Percentiles rank a stretch among this genome's conserved stretches.
These are phyloP conservation scores for Copromyces sp. DNA, from an alignment of 495 filamentous ascomycete genomes.

Conservation along the genomic window DNA sequence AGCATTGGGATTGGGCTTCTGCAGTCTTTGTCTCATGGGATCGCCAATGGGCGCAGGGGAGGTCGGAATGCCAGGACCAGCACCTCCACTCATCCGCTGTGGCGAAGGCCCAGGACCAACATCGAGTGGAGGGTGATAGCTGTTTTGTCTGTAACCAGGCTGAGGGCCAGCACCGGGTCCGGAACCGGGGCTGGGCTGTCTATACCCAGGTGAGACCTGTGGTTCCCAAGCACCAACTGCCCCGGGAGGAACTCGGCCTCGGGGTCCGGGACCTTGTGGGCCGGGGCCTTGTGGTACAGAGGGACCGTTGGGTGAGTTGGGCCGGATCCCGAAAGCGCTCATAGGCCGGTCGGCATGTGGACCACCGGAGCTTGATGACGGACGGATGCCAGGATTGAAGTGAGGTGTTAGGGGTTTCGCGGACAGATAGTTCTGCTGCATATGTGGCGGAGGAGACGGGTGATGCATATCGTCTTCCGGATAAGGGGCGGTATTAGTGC, in stretches of 20 bases:
- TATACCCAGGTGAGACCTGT: conserved; percentile 31
- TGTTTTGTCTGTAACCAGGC: neutral
- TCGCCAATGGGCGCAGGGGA: conserved; percentile 15
- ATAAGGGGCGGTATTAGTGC: conserved; percentile 36
- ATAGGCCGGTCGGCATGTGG: conserved; percentile 47
- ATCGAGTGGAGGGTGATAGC: neutral
- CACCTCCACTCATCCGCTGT: conserved; percentile 1
- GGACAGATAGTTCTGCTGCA: neutral
- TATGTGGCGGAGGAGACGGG: conserved; percentile 10
- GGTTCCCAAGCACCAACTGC: conserved; percentile 31
- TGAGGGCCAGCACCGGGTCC: neutral
- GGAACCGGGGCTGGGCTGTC: conserved; percentile 29
- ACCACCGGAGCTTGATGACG: conserved; percentile 19
- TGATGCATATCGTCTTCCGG: conserved; percentile 39
- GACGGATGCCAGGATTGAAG: conserved; percentile 27
- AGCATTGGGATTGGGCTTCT: conserved; percentile 26
- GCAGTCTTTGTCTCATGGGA: conserved; percentile 23
- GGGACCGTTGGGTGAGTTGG: conserved; percentile 20
- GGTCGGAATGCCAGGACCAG: neutral
- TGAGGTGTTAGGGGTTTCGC: conserved; percentile 17
- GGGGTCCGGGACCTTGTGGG: conserved; percentile 5
- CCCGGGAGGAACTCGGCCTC: conserved; percentile 15
- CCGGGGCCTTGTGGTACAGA: conserved; percentile 8
- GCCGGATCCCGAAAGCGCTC: conserved; percentile 58
- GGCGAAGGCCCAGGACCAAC: neutral